A percentile compares a stretch with the other conserved stretches of the same genome.
These are phyloP conservation scores for Cutaneotrichosporon sp. DNA, from an alignment of 1,284 basidiomycete genomes.

Conservation along the genomic window DNA sequence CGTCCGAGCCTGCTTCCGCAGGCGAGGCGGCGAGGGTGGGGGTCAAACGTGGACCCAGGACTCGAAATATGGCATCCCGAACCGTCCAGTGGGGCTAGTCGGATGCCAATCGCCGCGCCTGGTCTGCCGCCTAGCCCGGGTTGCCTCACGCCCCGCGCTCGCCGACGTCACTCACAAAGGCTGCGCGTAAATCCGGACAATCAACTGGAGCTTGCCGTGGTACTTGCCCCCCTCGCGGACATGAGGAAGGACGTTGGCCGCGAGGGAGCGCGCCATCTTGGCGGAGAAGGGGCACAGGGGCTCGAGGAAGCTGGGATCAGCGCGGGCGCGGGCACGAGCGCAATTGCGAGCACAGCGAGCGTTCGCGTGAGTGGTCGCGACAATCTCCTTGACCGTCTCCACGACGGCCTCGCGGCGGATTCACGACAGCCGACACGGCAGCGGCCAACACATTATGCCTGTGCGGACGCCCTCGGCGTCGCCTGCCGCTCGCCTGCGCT, in stretches of 20 bases:
- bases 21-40: neutral
- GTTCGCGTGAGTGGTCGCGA: too few species aligned
- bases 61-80: too few species aligned
- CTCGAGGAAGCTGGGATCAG: slow-evolving; percentile 52
- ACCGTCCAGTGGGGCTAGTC: too few species aligned
- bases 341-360: neutral
- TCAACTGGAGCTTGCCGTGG: slow-evolving; percentile 68
- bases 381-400: too few species aligned
- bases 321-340: too few species aligned
- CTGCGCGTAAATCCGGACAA: slow-evolving; percentile 74
- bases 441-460: too few species aligned
- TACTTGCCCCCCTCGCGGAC: slow-evolving; percentile 58
- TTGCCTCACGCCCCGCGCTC: too few species aligned
- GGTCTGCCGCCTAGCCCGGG: too few species aligned
- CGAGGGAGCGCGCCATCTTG: slow-evolving; percentile 47
- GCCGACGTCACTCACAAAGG: slow-evolving; percentile 47
- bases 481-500: neutral
- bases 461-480: too few species aligned
- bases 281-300: slow-evolving; percentile 74
- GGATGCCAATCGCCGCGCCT: too few species aligned
- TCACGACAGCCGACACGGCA: too few species aligned
- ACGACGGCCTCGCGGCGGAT: too few species aligned
- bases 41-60: neutral
- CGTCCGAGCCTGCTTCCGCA: neutral
- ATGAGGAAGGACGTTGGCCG: slow-evolving; percentile 48